Evolutionary conservation across 257 asterid genomes (phyloP).

Genomic region (Lycium barbarum): DNA sequence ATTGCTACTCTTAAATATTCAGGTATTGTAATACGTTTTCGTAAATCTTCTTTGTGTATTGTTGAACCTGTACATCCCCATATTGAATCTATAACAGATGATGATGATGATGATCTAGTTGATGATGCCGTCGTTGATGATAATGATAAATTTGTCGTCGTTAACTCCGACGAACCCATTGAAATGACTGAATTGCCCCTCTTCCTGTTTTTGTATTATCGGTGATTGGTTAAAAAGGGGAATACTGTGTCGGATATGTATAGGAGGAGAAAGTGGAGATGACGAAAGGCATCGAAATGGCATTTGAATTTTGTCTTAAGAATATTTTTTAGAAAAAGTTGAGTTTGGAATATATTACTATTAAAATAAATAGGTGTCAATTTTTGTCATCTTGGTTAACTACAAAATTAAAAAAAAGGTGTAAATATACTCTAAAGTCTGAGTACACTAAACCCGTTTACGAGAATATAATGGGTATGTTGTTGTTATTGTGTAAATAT

Average conservation of each 20-base stretch:
- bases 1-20: constrained; percentile 77
- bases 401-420: too few species aligned
- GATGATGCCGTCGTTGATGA: constrained; percentile 28
- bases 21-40: constrained; percentile 69
- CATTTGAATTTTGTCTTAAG: too few species aligned
- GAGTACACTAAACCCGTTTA: too few species aligned
- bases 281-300: too few species aligned
- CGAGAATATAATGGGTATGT: too few species aligned
- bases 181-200: constrained; percentile 24
- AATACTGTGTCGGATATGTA: background rate
- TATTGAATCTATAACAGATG: constrained; percentile 72
- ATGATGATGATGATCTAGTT: constrained; percentile 46
- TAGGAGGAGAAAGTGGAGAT: background rate
- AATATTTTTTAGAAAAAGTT: too few species aligned
- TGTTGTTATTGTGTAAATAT: too few species aligned
- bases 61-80: constrained; percentile 75
- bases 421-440: too few species aligned
- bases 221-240: background rate
- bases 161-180: constrained; percentile 48
- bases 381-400: too few species aligned
- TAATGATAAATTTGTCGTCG: background rate
- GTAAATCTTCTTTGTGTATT: constrained; percentile 70
- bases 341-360: too few species aligned
- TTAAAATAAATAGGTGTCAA: too few species aligned
- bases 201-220: background rate